Percentiles rank a stretch among this genome's conserved stretches.
Conservation (phyloP, 108 stramenopile species). For the Schizochytrium sp. region DNA sequence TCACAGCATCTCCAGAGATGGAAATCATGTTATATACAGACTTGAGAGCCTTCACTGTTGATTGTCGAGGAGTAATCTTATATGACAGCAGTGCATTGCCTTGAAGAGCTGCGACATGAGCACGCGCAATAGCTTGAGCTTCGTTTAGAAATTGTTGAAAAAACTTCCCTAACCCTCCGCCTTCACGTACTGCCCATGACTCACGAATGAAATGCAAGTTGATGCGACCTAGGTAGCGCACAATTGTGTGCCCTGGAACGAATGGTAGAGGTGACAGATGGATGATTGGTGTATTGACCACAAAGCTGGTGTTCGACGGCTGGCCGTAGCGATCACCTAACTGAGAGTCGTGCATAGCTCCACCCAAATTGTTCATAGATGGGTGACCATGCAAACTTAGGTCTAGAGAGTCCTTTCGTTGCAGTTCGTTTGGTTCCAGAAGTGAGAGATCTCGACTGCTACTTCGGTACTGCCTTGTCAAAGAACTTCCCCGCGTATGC, state of each 20-base stretch:
- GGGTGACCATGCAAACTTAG: too few relatives aligned
- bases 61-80: constrained; percentile 65
- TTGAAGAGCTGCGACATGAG: constrained; percentile 86
- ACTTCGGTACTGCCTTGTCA: too few relatives aligned
- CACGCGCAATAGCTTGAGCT: constrained; percentile 88
- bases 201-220: constrained; percentile 92
- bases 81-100: constrained; percentile 93
- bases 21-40: constrained; percentile 60
- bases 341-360: too few relatives aligned
- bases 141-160: constrained; percentile 89
- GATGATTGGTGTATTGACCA: neutral
- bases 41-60: constrained; percentile 19
- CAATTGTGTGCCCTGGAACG: constrained; percentile 1
- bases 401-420: too few relatives aligned
- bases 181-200: constrained; percentile 69
- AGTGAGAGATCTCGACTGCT: too few relatives aligned
- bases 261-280: neutral
- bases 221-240: constrained; percentile 81
- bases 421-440: too few relatives aligned
- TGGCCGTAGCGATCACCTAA: too few relatives aligned
- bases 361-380: too few relatives aligned
- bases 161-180: constrained; percentile 83
- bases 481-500: too few relatives aligned
- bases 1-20: constrained; percentile 58
- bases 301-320: too few relatives aligned